These are phyloP conservation scores for Hericium erinaceus DNA, from an alignment of 768 basidiomycete species.

Conservation along the genomic window DNA sequence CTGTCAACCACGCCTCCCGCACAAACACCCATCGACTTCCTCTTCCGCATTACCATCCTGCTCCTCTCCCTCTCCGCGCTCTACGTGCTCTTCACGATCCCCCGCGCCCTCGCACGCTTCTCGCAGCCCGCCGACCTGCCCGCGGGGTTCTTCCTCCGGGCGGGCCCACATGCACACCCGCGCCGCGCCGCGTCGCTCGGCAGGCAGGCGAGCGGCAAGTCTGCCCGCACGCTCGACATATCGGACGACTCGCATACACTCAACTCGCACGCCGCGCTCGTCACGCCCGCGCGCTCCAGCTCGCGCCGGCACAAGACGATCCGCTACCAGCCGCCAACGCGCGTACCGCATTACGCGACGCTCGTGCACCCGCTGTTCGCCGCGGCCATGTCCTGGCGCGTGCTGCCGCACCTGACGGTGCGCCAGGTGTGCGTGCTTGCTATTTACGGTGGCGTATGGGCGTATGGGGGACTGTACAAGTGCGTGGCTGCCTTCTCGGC, in stretches of 20 bases:
- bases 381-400: constrained; percentile 22
- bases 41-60: constrained; percentile 9
- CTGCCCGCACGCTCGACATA: background rate
- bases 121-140: constrained; percentile 9
- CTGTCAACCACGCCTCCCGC: background rate
- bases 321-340: constrained; percentile 17
- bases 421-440: constrained; percentile 29
- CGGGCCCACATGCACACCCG: background rate
- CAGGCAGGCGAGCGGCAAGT: background rate
- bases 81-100: constrained; percentile 10
- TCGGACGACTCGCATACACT: background rate
- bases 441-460: constrained; percentile 26
- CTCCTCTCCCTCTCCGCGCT: constrained; percentile 7
- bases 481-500: constrained; percentile 5
- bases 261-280: background rate
- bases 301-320: background rate
- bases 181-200: background rate
- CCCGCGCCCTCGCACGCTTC: constrained; percentile 8
- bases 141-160: constrained; percentile 2
- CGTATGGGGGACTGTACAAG: constrained; percentile 27
- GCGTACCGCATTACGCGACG: constrained; percentile 30
- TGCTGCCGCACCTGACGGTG: constrained; percentile 27
- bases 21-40: background rate
- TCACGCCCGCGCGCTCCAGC: background rate
- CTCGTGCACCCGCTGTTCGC: constrained; percentile 23